Evolutionary conservation across 1,139 yeast genomes (phyloP).

Genomic region (Torulaspora pretoriensis): DNA sequence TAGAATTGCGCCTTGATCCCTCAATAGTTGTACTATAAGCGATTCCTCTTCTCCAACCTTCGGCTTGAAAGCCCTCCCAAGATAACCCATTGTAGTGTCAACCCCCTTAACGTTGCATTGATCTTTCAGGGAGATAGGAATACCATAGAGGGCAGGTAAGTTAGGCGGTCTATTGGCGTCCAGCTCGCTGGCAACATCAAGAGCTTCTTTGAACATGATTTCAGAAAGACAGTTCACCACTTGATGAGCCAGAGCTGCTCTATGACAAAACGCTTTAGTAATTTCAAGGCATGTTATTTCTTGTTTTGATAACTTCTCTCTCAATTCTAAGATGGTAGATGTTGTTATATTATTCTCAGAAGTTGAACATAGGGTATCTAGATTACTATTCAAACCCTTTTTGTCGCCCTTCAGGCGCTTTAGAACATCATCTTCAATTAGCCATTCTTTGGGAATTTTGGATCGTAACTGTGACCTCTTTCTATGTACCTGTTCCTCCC

Average conservation of each 20-base stretch:
- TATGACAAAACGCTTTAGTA: constrained; percentile 49
- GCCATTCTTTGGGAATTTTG: constrained; percentile 16
- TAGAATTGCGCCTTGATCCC: constrained; percentile 51
- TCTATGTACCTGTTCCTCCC: constrained; percentile 11
- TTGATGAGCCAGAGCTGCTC: constrained; percentile 59
- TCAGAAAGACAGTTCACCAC: constrained; percentile 46
- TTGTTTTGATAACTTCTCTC: constrained; percentile 32
- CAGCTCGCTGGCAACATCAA: constrained; percentile 44
- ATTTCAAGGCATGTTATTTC: constrained; percentile 43
- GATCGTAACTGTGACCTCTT: constrained; percentile 14
- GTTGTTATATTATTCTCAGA: constrained; percentile 41
- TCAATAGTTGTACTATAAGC: constrained; percentile 42
- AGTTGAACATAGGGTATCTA: constrained; percentile 25
- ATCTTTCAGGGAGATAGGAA: constrained; percentile 61
- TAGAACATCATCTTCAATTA: constrained; percentile 8
- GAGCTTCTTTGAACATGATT: constrained; percentile 40
- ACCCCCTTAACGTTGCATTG: constrained; percentile 47
- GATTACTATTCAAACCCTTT: constrained; percentile 9
- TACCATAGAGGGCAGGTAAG: constrained; percentile 61
- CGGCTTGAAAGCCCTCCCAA: constrained; percentile 37
- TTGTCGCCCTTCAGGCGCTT: constrained; percentile 7
- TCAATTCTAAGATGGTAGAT: constrained; percentile 31
- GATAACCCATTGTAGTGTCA: constrained; percentile 46
- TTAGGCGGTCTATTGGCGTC: constrained; percentile 42
- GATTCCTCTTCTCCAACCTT: constrained; percentile 39